phyloP scores from a whole-genome alignment of 2,329 filamentous ascomycete genomes.

The Fusarium tanahbumbuense region DNA sequence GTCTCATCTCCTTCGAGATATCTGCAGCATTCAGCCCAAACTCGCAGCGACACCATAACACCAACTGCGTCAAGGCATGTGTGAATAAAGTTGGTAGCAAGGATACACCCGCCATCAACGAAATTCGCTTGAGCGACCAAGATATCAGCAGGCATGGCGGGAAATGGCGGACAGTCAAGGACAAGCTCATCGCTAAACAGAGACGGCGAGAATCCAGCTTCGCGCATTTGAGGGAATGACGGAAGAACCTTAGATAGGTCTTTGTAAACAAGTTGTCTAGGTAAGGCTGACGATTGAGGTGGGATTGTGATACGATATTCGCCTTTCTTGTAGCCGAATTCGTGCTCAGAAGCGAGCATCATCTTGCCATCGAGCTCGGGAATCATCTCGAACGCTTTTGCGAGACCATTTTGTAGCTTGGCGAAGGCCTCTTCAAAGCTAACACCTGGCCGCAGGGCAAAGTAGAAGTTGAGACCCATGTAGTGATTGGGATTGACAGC shows the following conservation, averaged over 20 bases:
- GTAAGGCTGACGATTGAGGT: neutral
- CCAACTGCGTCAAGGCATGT: constrained; percentile 10
- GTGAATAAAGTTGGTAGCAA: constrained; percentile 10
- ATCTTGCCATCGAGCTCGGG: constrained; percentile 12
- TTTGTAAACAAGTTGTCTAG: neutral
- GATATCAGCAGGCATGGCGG: constrained; percentile 3
- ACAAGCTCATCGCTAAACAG: constrained; percentile 4
- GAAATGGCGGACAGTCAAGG: neutral
- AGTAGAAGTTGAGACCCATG: constrained; percentile 19
- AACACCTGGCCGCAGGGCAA: neutral
- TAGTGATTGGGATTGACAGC: constrained; percentile 19
- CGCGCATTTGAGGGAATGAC: neutral
- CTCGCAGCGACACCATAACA: neutral
- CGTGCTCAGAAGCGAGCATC: constrained; percentile 12
- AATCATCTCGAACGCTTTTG: neutral
- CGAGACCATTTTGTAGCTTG: neutral
- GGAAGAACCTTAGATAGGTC: constrained; percentile 6
- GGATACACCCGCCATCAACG: neutral
- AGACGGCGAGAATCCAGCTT: constrained; percentile 1
- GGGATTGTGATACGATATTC: constrained; percentile 7
- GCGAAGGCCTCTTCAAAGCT: neutral
- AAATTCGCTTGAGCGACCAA: constrained; percentile 13
- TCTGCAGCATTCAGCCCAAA: constrained; percentile 16
- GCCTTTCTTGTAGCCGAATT: constrained; percentile 9
- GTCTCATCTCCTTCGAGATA: neutral